Percentiles rank a stretch among this genome's conserved stretches.
phyloP scores from a whole-genome alignment of 345 rosid species.

The Populus deltoides region DNA sequence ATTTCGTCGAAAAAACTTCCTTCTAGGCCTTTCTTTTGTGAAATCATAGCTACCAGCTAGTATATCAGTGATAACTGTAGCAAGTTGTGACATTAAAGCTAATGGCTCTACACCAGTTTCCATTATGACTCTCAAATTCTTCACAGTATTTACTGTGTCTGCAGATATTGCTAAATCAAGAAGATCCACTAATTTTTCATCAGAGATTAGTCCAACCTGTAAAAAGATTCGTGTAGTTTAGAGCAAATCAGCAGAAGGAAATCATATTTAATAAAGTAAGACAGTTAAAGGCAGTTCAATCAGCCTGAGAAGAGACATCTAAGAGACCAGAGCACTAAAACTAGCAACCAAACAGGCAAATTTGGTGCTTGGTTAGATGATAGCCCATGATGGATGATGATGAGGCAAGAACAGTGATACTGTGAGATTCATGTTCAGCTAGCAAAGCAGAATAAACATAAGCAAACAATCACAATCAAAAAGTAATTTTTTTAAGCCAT shows the following conservation, averaged over 20 bases:
- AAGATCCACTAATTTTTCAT: slow-evolving; percentile 96
- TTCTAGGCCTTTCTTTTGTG: slow-evolving; percentile 57
- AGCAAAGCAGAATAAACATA: neutral
- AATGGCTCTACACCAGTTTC: slow-evolving; percentile 93
- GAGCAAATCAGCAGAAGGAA: slow-evolving; percentile 14
- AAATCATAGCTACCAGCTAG: slow-evolving; percentile 91
- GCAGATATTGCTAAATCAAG: slow-evolving; percentile 99
- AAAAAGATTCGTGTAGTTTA: slow-evolving; percentile 3
- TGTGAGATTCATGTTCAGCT: neutral
- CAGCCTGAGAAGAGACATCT: neutral
- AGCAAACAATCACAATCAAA: neutral
- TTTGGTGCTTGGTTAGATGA: neutral
- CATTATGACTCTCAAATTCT: slow-evolving; percentile 84
- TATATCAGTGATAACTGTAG: slow-evolving; percentile 91
- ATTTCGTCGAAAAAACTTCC: slow-evolving; percentile 76
- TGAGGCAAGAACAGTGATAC: neutral
- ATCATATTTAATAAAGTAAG: neutral
- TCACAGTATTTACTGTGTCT: slow-evolving; percentile 94
- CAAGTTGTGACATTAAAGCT: slow-evolving; percentile 97
- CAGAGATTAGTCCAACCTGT: slow-evolving; percentile 94
- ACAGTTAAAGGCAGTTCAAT: neutral
- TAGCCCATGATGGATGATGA: neutral
- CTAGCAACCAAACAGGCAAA: neutral
- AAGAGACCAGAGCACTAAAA: neutral
- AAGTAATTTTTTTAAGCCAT: neutral